Evolutionary conservation across 352 stramenopile species (phyloP).

Genomic region (Phytophthora citrophthora): DNA sequence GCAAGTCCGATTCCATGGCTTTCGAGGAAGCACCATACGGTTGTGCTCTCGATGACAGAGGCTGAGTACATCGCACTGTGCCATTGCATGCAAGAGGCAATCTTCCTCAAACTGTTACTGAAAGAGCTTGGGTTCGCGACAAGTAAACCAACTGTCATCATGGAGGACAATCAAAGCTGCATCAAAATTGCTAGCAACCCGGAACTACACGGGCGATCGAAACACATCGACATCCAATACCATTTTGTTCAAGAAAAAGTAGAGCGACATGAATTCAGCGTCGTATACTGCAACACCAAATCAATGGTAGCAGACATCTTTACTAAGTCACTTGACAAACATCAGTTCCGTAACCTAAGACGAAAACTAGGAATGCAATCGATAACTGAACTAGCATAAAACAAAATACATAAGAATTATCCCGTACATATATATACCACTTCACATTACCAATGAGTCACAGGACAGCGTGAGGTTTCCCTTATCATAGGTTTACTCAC

Average conservation of each 20-base stretch:
- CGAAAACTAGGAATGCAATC: no score
- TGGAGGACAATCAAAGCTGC: background rate
- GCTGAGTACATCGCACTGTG: conserved; percentile 29
- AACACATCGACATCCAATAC: background rate
- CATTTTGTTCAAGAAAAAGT: background rate
- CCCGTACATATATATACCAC: no score
- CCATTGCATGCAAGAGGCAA: conserved; percentile 19
- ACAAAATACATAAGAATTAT: no score
- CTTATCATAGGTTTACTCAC: no score
- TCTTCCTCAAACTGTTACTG: background rate
- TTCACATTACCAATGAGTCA: no score
- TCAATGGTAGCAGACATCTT: background rate
- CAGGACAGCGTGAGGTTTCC: no score
- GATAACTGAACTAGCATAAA: no score
- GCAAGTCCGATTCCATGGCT: background rate
- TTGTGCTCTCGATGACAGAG: conserved; percentile 34
- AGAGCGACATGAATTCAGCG: background rate
- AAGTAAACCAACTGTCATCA: background rate
- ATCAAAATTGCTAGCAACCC: background rate
- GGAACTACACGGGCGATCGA: background rate
- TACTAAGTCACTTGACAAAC: background rate
- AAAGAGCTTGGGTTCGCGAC: background rate
- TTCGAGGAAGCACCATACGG: conserved; percentile 8
- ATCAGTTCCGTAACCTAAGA: no score
- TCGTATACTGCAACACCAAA: conserved; percentile 7